A percentile compares a stretch with the other conserved stretches of the same genome.
These are phyloP conservation scores for Colletotrichum trifolii DNA, from an alignment of 2,329 filamentous ascomycete genomes.

Conservation along the genomic window DNA sequence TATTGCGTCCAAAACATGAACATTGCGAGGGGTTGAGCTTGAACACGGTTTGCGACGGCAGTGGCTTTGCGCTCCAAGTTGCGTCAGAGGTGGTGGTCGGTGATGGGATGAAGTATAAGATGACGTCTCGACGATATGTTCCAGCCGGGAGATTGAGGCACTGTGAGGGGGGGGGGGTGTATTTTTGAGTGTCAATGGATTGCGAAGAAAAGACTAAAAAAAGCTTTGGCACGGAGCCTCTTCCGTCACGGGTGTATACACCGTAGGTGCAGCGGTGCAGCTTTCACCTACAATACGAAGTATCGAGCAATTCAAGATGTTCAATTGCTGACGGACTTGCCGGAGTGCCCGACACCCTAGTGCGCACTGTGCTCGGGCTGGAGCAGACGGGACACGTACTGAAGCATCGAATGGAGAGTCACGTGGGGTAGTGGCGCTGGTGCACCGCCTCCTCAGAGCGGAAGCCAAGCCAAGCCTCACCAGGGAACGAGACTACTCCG, in stretches of 20 bases:
- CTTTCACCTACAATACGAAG: neutral
- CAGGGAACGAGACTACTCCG: neutral
- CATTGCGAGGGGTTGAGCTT: neutral
- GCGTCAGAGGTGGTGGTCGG: neutral
- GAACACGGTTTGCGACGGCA: conserved; percentile 1
- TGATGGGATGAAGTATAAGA: conserved; percentile 7
- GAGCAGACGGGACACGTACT: no score
- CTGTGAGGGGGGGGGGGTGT: no score
- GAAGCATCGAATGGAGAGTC: conserved; percentile 20
- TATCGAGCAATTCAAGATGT: no score
- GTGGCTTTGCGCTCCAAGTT: conserved; percentile 2
- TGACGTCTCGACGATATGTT: no score
- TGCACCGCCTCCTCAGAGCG: conserved; percentile 27
- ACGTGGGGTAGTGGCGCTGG: conserved; percentile 10
- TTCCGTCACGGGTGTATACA: neutral
- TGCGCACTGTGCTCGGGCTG: no score
- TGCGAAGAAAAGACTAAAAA: neutral
- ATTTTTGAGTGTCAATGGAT: no score
- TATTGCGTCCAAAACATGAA: neutral
- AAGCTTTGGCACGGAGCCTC: conserved; percentile 3
- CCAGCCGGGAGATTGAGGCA: no score
- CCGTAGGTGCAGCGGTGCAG: neutral
- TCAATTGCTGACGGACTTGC: no score
- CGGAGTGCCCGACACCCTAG: no score
- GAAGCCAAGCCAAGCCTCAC: conserved; percentile 10